Evolutionary conservation across 2,329 filamentous ascomycete genomes (phyloP), one percentile per base, ranked within the genome.

Genomic region (Pyrenophora seminiperda): DNA sequence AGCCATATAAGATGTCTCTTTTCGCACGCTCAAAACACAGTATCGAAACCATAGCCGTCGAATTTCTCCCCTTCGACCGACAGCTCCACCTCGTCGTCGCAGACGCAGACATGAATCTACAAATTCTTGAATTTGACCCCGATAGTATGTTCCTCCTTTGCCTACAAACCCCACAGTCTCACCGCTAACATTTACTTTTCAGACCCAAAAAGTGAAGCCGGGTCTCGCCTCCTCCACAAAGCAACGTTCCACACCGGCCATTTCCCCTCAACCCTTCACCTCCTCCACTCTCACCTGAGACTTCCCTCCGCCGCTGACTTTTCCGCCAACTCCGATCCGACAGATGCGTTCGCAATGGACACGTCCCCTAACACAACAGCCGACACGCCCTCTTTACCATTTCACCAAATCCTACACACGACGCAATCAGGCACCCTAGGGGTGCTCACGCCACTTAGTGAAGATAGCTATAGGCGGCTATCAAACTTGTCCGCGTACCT

Each of bases 121-220:
- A 97, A 69, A 82, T 97, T 38, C 76, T 97, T 57, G 90, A 97
- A 73, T 99, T 94, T 66, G 92, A 97, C 66, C 94, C 94, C 0
- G 93, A 97, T 68, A 89, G 91, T 94, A 79, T 74, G 87, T 81
- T 10, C 36, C 14, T 31, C 6, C 22, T 36, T 9, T 37, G 18
- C 29, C 36, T 10, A 37, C 24, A 33, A 5, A 17, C 7, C 31
- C 44, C 9, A 18, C 11, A 27, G 11, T 32, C 10, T 19, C 41
- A 20, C 24, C 10, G 13, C 43, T 47, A 53, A 58, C 41, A 9
- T 10, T 22, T 22, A 2, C 7, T 9, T 3, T 10, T 47, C 61
- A 96, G 92, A 97, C 68, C 93, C 93, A 13, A 95, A 96, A 77
- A 95, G 91, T 5, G 84, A 96, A 27, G 89, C 93, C 49, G 94